phyloP scores from a whole-genome alignment of 2,329 filamentous ascomycete species.

The Amauroascus verrucosus region DNA sequence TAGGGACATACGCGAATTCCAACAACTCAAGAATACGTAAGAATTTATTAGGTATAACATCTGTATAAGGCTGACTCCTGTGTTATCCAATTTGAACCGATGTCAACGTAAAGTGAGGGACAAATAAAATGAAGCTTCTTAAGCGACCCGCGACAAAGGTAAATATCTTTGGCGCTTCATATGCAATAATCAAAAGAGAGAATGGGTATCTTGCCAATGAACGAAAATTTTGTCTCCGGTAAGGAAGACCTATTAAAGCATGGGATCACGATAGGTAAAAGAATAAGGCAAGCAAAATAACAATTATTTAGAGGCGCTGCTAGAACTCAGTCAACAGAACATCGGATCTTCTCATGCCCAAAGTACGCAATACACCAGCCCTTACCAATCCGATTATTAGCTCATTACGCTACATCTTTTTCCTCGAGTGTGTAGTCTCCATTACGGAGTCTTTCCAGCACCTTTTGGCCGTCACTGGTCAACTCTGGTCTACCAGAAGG shows the following conservation, averaged over 20 bases:
- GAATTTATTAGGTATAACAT: too few relatives aligned
- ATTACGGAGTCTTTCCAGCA: conserved; percentile 46
- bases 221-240: neutral
- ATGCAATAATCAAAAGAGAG: neutral
- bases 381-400: neutral
- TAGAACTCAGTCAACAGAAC: neutral
- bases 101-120: too few relatives aligned
- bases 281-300: neutral
- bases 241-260: too few relatives aligned
- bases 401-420: conserved; percentile 16
- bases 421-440: conserved; percentile 43
- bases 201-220: neutral
- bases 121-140: too few relatives aligned
- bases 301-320: neutral
- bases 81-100: too few relatives aligned
- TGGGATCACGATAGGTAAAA: too few relatives aligned
- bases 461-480: conserved; percentile 51
- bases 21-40: too few relatives aligned
- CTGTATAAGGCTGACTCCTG: too few relatives aligned
- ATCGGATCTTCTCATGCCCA: neutral
- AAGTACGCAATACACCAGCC: neutral
- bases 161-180: too few relatives aligned
- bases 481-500: conserved; percentile 52
- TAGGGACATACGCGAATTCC: too few relatives aligned
- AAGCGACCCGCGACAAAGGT: too few relatives aligned